phyloP scores from a whole-genome alignment of 169 alveolate species.

The Perkinsus chesapeaki region DNA sequence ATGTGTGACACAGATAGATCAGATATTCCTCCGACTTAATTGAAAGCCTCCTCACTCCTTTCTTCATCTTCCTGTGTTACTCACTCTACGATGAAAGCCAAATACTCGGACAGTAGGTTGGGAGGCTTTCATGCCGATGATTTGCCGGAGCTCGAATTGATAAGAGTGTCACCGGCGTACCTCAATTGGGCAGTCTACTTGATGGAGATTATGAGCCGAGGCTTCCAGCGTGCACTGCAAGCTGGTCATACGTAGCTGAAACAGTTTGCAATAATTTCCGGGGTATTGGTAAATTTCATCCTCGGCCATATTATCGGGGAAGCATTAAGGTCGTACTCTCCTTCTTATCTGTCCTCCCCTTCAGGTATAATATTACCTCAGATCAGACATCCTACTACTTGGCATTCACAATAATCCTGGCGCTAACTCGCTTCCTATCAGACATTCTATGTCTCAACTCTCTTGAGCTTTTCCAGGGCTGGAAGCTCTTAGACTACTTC shows the following conservation, averaged over 20 bases:
- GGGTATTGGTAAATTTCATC: no score
- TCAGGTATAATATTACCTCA: not conserved
- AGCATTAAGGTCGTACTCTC: no score
- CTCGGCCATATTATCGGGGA: no score
- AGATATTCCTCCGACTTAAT: slow-evolving; percentile 1
- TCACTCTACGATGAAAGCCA: not conserved
- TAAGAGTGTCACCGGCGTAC: no score
- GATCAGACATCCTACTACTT: not conserved
- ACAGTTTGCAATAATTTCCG: no score
- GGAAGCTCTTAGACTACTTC: not conserved
- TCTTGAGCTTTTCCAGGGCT: slow-evolving; percentile 27
- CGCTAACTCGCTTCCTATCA: slow-evolving; percentile 10
- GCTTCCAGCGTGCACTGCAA: no score
- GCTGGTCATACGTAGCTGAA: no score
- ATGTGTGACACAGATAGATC: no score
- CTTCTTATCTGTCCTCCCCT: not conserved
- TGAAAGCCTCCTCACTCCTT: not conserved
- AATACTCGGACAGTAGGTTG: not conserved
- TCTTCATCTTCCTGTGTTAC: not conserved
- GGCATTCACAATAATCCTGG: not conserved
- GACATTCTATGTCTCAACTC: slow-evolving; percentile 23
- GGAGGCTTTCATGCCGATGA: not conserved
- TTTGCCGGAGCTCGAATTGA: no score
- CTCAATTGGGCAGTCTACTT: no score
- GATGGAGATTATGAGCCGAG: no score